Base-by-base conservation (phyloP, 305 asterid species). In the Fraxinus velutina region DNA sequence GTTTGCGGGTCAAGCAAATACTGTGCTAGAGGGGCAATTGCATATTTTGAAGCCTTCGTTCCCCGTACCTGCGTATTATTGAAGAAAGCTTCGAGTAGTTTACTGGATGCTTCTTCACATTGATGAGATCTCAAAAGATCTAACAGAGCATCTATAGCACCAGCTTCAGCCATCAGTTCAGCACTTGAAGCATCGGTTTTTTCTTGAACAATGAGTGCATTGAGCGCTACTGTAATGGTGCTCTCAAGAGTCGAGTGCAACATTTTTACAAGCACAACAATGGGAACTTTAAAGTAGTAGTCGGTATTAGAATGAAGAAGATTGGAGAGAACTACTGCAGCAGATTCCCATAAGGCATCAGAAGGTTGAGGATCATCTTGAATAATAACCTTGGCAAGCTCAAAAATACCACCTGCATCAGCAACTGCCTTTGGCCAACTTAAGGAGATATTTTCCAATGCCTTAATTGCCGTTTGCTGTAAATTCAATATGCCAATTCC, bases 1-100 rank as follows among this genome's bases (percentile, higher is more conserved):
- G 98, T 93, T 88, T 91, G 97, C 71, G 98, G 95, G 89, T 94
- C 98, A 33, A 93, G 88, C 90, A 94, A 85, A 84, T 94, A 93
- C 62, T 94, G 98, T 57, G 98, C 91, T 29, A 94, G 90, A 75
- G 98, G 97, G 52, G 98, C 94, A 33, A 94, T 90, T 66, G 98
- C 97, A 52, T 93, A 89, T 70, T 92, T 93, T 47, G 93, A 87
- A 79, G 90, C 92, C 90, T 93, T 94, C 91, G 90, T 88, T 83
- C 91, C 97, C 72, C 95, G 91, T 81, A 94, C 85, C 73, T 85
- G 87, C 71, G 78, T 89, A 82, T 90, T 93, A 78, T 91, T 92
- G 82, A 94, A 90, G 78, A 94, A 85, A 62, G 91, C 94, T 86
- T 93, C 98, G 50, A 94, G 91, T 76, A 92, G 90, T 83, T 89